These are phyloP conservation scores for Metschnikowia continentalis DNA, from an alignment of 805 yeast species.

Conservation along the genomic window DNA sequence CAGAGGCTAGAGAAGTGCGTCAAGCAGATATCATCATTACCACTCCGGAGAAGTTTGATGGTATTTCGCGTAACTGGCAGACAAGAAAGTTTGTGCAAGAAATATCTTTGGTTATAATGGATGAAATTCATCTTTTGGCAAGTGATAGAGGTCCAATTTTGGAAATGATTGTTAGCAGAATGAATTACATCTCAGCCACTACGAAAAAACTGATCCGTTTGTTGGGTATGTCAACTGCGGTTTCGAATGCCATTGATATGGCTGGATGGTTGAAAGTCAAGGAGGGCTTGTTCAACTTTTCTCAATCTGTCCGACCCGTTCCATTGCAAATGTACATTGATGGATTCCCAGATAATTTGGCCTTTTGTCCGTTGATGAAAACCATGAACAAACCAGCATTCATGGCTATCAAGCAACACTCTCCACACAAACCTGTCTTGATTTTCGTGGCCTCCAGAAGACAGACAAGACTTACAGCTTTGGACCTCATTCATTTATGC, in stretches of 20 bases:
- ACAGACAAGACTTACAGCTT: conserved; percentile 76
- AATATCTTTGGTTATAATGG: conserved; percentile 76
- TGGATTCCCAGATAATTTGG: conserved; percentile 78
- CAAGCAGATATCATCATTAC: conserved; percentile 75
- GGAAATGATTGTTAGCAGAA: conserved; percentile 85
- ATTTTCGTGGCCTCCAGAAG: conserved; percentile 83
- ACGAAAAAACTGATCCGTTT: conserved; percentile 60
- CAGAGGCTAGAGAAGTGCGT: conserved; percentile 61
- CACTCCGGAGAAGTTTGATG: conserved; percentile 85
- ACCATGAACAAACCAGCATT: conserved; percentile 88
- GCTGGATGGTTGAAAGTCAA: conserved; percentile 79
- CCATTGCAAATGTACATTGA: conserved; percentile 85
- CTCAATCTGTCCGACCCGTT: conserved; percentile 79
- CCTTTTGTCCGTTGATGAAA: conserved; percentile 81
- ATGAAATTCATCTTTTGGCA: conserved; percentile 78
- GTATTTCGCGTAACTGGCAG: conserved; percentile 84
- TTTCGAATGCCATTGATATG: conserved; percentile 80
- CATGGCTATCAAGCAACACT: conserved; percentile 87
- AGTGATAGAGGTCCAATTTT: conserved; percentile 84
- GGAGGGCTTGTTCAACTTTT: conserved; percentile 74
- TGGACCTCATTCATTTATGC: conserved; percentile 72
- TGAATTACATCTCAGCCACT: conserved; percentile 64
- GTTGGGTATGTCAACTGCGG: conserved; percentile 81
- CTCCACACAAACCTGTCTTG: conserved; percentile 78
- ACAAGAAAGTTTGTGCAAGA: conserved; percentile 71